A percentile compares a stretch with the other conserved stretches of the same genome.
phyloP scores from a whole-genome alignment of 345 rosid genomes.

The Durio zibethinus region DNA sequence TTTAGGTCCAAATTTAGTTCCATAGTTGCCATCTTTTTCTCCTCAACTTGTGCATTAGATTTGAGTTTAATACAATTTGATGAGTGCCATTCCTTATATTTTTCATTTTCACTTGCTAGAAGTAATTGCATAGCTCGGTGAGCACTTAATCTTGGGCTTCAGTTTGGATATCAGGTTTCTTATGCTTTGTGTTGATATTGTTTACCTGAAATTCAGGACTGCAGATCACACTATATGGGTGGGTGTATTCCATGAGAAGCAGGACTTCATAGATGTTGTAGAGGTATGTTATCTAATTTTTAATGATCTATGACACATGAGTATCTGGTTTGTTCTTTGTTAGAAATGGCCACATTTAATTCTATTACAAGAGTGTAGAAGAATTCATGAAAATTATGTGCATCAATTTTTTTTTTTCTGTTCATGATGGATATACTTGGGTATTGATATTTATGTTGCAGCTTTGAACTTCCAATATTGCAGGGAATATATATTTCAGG shows the following conservation, averaged over 20 bases:
- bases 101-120: not conserved
- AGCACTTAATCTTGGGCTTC: not conserved
- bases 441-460: not conserved
- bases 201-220: slow-evolving; percentile 45
- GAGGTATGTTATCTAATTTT: slow-evolving; percentile 48
- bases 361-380: not conserved
- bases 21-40: no score
- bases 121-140: not conserved
- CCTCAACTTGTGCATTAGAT: no score
- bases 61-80: no score
- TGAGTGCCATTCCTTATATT: no score
- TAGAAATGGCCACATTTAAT: not conserved
- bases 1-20: no score
- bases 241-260: slow-evolving; percentile 74
- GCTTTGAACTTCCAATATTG: slow-evolving; percentile 9
- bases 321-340: not conserved
- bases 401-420: not conserved
- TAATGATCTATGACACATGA: not conserved
- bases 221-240: slow-evolving; percentile 93
- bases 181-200: not conserved
- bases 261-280: slow-evolving; percentile 86
- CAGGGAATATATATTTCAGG: slow-evolving; percentile 86
- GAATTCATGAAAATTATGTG: not conserved
- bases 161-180: not conserved
- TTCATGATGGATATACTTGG: not conserved